A percentile compares a stretch with the other conserved stretches of the same genome.
Conservation (phyloP, 345 rosid species). For the Triadica sebifera region DNA sequence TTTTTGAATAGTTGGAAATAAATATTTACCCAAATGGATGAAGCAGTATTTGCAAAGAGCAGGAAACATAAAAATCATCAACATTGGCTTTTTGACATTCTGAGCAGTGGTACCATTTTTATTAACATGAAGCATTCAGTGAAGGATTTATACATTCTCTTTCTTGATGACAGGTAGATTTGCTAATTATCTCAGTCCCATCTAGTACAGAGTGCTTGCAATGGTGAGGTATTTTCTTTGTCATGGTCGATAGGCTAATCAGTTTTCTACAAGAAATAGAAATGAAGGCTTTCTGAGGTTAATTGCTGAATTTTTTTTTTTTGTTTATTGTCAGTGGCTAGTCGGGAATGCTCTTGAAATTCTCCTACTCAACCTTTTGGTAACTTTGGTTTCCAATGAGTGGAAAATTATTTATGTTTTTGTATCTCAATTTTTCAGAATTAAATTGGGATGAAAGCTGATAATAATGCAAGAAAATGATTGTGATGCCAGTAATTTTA, state of each 20-base stretch:
- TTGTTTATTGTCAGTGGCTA: background rate
- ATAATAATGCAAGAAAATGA: background rate
- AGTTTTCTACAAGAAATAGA: constrained; percentile 14
- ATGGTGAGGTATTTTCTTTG: constrained; percentile 13
- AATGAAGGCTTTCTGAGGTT: constrained; percentile 21
- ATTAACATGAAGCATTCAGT: background rate
- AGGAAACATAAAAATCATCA: background rate
- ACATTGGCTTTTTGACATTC: background rate
- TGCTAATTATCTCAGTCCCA: constrained; percentile 80
- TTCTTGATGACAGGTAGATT: constrained; percentile 56
- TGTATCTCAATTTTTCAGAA: constrained; percentile 11
- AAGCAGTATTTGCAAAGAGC: background rate
- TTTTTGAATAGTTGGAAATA: background rate
- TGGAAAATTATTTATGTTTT: constrained; percentile 5
- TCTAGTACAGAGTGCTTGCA: constrained; percentile 36
- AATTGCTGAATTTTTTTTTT: constrained; percentile 18
- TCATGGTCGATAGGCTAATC: constrained; percentile 5
- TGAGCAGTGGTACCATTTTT: background rate
- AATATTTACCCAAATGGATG: background rate
- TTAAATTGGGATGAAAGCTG: constrained; percentile 2
- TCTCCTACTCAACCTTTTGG: constrained; percentile 4
- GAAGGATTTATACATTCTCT: constrained; percentile 4
- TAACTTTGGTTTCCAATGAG: background rate
- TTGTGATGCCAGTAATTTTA: too few relatives aligned
- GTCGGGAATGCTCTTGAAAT: constrained; percentile 10